Conservation (phyloP, 1,284 basidiomycete species). For the Peniophora sp. region DNA sequence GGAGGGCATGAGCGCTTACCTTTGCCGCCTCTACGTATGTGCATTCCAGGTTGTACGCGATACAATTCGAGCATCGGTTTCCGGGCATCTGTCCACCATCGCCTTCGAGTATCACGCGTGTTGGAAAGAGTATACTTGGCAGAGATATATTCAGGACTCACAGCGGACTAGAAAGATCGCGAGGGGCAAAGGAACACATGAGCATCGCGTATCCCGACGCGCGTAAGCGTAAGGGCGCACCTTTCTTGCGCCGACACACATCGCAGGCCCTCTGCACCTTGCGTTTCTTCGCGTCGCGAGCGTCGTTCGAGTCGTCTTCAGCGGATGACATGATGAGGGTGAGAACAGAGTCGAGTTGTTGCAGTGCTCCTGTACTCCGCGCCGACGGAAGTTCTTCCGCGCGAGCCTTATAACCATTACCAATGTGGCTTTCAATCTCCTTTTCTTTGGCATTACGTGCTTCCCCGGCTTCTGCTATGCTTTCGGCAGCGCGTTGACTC, state of each 20-base stretch:
- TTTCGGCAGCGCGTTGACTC: no score
- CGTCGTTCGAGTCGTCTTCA: constrained; percentile 36
- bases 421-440: background rate
- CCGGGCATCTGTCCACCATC: constrained; percentile 59
- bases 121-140: background rate
- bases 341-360: background rate
- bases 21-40: constrained; percentile 72
- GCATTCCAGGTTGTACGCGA: constrained; percentile 65
- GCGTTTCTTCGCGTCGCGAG: constrained; percentile 47
- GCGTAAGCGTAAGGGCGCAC: constrained; percentile 28
- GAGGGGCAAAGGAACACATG: constrained; percentile 1
- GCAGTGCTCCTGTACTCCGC: background rate
- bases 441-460: background rate
- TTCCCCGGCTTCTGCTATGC: background rate
- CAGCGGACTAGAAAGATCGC: constrained; percentile 38
- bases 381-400: background rate
- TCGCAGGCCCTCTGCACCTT: constrained; percentile 71
- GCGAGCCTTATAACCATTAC: background rate
- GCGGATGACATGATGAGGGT: constrained; percentile 34
- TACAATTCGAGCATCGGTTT: constrained; percentile 73
- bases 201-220: background rate
- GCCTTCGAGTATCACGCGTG: constrained; percentile 23
- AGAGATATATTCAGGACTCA: constrained; percentile 20
- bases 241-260: constrained; percentile 68
- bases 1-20: constrained; percentile 29